Percentiles rank a stretch among this genome's conserved stretches.
phyloP scores from a whole-genome alignment of 2,329 filamentous ascomycete species.

The Neopestalotiopsis sp. region DNA sequence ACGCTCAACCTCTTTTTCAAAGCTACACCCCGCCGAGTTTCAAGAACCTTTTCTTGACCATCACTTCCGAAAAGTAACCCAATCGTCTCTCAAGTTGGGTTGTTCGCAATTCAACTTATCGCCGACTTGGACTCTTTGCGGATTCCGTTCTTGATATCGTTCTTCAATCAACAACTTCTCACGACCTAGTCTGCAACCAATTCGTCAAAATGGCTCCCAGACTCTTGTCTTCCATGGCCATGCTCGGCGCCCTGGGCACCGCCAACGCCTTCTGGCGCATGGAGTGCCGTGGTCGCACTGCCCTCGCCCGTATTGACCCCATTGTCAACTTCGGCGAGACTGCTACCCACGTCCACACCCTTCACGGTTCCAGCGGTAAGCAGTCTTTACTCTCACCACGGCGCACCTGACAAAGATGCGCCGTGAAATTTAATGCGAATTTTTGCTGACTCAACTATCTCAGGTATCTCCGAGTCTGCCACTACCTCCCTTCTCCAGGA shows the following conservation, averaged over 20 bases:
- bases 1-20: not conserved
- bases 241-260: conserved; percentile 4
- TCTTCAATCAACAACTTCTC: not conserved
- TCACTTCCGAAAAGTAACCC: not conserved
- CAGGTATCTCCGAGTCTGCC: conserved; percentile 69
- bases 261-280: conserved; percentile 85
- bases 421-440: not conserved
- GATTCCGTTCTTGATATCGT: not conserved
- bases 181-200: not conserved
- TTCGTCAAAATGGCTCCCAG: conserved; percentile 10
- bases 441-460: conserved; percentile 24
- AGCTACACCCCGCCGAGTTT: not conserved
- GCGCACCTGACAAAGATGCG: conserved; percentile 10
- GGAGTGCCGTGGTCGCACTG: conserved; percentile 75
- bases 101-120: not conserved
- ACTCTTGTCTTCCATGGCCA: not conserved
- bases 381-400: conserved; percentile 26
- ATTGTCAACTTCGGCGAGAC: conserved; percentile 66
- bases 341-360: conserved; percentile 72
- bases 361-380: conserved; percentile 80
- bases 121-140: not conserved
- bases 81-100: not conserved
- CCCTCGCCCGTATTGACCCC: conserved; percentile 77
- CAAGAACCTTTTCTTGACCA: not conserved
- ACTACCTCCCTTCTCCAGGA: conserved; percentile 60